A percentile compares a stretch with the other conserved stretches of the same genome.
phyloP scores from a whole-genome alignment of 371 early-diverging fungal genomes.

The Mucor indicus region DNA sequence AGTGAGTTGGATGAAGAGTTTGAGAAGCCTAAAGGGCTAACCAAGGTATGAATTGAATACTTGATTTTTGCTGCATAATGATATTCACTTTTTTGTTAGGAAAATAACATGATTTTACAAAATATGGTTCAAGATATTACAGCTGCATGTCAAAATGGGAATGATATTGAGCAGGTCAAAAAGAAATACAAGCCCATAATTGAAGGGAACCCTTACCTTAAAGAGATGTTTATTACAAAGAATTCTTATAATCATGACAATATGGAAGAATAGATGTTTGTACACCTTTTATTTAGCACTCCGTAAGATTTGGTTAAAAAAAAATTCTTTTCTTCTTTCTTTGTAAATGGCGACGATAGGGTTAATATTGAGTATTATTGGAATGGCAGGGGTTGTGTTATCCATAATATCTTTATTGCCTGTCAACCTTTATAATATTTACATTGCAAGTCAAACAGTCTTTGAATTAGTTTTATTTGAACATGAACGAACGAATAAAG shows the following conservation, averaged over 20 bases:
- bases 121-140: constrained; percentile 42
- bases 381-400: constrained; percentile 22
- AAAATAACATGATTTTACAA: constrained; percentile 6
- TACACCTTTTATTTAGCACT: not conserved
- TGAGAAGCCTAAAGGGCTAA: not conserved
- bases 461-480: constrained; percentile 10
- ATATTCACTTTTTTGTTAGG: not conserved
- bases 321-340: not conserved
- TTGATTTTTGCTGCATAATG: no score
- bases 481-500: constrained; percentile 1
- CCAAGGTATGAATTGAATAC: no score
- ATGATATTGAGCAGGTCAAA: constrained; percentile 22
- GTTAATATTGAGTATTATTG: constrained; percentile 17
- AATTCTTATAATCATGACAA: not conserved
- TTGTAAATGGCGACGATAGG: constrained; percentile 4
- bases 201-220: constrained; percentile 49
- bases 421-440: constrained; percentile 19
- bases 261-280: not conserved
- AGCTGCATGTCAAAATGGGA: constrained; percentile 13
- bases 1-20: constrained; percentile 74
- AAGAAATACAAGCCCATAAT: constrained; percentile 41
- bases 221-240: constrained; percentile 10
- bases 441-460: constrained; percentile 4
- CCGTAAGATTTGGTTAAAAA: not conserved
- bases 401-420: constrained; percentile 20